Percentiles rank a stretch among this genome's conserved stretches.
Conservation (phyloP, 371 early-diverging fungal species). For the Mortierella sp. region DNA sequence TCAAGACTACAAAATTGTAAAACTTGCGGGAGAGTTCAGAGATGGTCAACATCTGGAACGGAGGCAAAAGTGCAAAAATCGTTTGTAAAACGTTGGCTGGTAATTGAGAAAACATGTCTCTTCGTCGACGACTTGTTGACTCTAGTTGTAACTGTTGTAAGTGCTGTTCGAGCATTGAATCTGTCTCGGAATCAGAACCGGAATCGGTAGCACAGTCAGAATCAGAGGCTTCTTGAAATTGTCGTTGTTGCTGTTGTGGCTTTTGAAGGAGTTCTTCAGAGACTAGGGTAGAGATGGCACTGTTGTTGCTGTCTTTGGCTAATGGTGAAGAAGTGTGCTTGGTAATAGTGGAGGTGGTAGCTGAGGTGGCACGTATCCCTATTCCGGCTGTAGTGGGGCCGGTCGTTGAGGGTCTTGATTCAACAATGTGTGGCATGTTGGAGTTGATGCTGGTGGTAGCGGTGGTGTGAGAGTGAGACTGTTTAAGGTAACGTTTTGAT, state of each 20-base stretch:
- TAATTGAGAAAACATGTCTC: slow-evolving; percentile 37
- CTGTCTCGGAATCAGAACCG: slow-evolving; percentile 12
- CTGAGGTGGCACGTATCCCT: slow-evolving; percentile 18
- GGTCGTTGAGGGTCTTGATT: slow-evolving; percentile 37
- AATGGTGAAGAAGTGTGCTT: slow-evolving; percentile 3
- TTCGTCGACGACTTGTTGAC: slow-evolving; percentile 5
- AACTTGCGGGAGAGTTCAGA: slow-evolving; percentile 54
- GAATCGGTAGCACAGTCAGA: slow-evolving; percentile 5
- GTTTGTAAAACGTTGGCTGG: slow-evolving; percentile 34
- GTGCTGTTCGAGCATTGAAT: not conserved
- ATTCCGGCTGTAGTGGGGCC: slow-evolving; percentile 35
- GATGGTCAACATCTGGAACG: slow-evolving; percentile 53
- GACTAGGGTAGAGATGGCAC: too few relatives aligned
- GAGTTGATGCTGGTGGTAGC: not conserved
- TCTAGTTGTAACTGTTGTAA: not conserved
- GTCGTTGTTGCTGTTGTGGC: not conserved
- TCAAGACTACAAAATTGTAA: slow-evolving; percentile 47
- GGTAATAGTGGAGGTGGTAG: not conserved
- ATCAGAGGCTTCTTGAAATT: not conserved
- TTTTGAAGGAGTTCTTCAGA: not conserved
- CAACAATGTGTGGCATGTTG: slow-evolving; percentile 43
- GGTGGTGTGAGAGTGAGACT: not conserved
- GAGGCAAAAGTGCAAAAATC: slow-evolving; percentile 40
- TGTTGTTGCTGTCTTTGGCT: not conserved
- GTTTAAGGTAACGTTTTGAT: too few relatives aligned